Evolutionary conservation across 1,284 basidiomycete species (phyloP), one percentile per base, ranked within the genome.

Genomic region (Cutaneotrichosporon daszewskae): DNA sequence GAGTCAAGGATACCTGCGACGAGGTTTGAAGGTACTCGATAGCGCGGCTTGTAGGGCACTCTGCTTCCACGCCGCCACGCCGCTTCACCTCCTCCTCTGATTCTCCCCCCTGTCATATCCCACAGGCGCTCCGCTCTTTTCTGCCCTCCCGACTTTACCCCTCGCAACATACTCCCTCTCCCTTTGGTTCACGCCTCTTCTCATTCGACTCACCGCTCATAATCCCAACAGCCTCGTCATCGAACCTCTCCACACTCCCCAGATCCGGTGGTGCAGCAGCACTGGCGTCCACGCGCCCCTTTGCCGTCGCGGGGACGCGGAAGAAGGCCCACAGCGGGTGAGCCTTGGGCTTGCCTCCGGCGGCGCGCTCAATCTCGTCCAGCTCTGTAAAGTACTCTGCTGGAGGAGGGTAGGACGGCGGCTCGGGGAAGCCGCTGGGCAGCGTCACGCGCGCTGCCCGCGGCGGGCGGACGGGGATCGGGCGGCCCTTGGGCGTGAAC

Each of bases 241-340:
- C 41, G 16, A 54, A 28, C 12, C 43, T 36, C 34, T 59, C 58
- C 39, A 59, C 45, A 49, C 54, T 66, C 10, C 59, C 64, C 45
- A 51, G 45, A 34, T 60, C 49, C 4, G 49, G 46, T 20, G 58
- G 53, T 8, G 22, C 14, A 38, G 24, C 37, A 38, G n/a, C n/a
- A n/a, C n/a, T n/a, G n/a, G n/a, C n/a, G n/a, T n/a, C n/a, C n/a
- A n/a, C n/a, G n/a, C n/a, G n/a, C n/a, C n/a, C n/a, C 39, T 34
- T 44, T 13, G 49, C 54, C 4, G 16, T 29, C 7, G 32, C n/a
- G 8, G 60, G 60, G 2, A 65, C 53, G 37, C 64, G 59, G 59
- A 72, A 71, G 54, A 72, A 72, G 33, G 66, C 55, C 68, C 68
- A 72, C 10, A 72, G 55, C 4, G 68, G 66, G 51, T 72, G 69